These are phyloP conservation scores for Leccinum arenicola DNA, from an alignment of 768 basidiomycete species.

Conservation along the genomic window DNA sequence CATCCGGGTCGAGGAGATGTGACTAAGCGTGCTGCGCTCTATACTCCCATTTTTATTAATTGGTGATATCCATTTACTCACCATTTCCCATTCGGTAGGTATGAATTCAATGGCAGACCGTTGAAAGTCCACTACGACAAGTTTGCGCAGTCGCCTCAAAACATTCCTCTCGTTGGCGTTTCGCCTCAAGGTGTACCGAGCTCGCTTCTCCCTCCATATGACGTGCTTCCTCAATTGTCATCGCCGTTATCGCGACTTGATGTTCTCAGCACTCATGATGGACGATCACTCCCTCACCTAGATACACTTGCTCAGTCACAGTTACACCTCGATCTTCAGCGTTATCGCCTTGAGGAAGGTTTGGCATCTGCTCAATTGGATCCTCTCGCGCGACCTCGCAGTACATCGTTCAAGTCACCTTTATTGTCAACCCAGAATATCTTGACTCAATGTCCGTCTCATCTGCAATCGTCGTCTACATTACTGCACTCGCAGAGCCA, in stretches of 20 bases:
- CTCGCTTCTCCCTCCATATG: slow-evolving; percentile 20
- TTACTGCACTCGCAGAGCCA: slow-evolving; percentile 22
- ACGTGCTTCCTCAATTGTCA: slow-evolving; percentile 21
- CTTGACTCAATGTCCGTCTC: slow-evolving; percentile 23
- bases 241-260: slow-evolving; percentile 25
- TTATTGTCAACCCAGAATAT: slow-evolving; percentile 16
- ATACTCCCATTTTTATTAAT: neutral
- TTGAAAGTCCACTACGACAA: slow-evolving; percentile 94
- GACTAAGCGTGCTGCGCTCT: neutral
- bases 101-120: slow-evolving; percentile 82
- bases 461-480: slow-evolving; percentile 13
- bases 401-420: slow-evolving; percentile 26
- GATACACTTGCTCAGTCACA: slow-evolving; percentile 25
- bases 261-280: slow-evolving; percentile 24
- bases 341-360: slow-evolving; percentile 28
- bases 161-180: slow-evolving; percentile 23
- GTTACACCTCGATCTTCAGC: slow-evolving; percentile 25
- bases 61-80: slow-evolving; percentile 7
- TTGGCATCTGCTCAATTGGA: slow-evolving; percentile 28
- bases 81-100: slow-evolving; percentile 42
- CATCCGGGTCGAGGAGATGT: neutral
- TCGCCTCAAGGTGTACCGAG: slow-evolving; percentile 15
- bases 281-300: slow-evolving; percentile 18
- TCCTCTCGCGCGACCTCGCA: slow-evolving; percentile 21
- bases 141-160: slow-evolving; percentile 47